phyloP scores from a whole-genome alignment of 108 stramenopile genomes.

The Parietichytrium sp. region DNA sequence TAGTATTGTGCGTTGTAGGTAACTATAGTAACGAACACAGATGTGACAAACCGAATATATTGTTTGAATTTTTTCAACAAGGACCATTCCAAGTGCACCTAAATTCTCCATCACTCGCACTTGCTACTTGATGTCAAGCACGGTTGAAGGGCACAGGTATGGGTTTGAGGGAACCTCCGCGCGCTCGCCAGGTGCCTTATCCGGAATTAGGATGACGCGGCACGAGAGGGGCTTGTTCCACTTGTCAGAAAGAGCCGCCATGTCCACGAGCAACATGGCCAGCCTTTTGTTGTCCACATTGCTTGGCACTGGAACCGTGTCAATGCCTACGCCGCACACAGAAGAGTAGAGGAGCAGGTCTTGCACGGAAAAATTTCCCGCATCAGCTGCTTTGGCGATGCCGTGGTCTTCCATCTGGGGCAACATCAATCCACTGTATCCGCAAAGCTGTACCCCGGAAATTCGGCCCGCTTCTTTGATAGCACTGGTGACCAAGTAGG shows the following conservation, averaged over 20 bases:
- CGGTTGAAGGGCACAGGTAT: constrained; percentile 39
- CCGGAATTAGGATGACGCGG: constrained; percentile 34
- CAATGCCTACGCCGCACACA: constrained; percentile 47
- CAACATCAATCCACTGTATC: constrained; percentile 49
- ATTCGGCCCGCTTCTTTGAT: background rate
- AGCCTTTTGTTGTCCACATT: background rate
- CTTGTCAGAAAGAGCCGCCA: constrained; percentile 33
- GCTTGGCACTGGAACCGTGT: constrained; percentile 46
- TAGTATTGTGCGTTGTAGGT: too few relatives aligned
- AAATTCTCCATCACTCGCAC: too few relatives aligned
- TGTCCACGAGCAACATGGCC: constrained; percentile 32
- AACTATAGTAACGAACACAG: too few relatives aligned
- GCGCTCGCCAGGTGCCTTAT: background rate
- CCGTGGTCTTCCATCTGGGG: constrained; percentile 44
- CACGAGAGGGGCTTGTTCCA: constrained; percentile 45
- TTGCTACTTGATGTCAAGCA: too few relatives aligned
- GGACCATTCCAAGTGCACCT: too few relatives aligned
- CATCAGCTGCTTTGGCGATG: constrained; percentile 19
- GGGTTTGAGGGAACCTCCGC: constrained; percentile 33
- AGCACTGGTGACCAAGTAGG: background rate
- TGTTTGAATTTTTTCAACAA: too few relatives aligned
- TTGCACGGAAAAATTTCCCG: background rate
- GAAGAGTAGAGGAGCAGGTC: constrained; percentile 43
- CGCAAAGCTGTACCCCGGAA: background rate
- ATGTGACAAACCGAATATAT: too few relatives aligned